These are phyloP conservation scores for Gloeostereum incarnatum DNA, from an alignment of 768 basidiomycete genomes.

Conservation along the genomic window DNA sequence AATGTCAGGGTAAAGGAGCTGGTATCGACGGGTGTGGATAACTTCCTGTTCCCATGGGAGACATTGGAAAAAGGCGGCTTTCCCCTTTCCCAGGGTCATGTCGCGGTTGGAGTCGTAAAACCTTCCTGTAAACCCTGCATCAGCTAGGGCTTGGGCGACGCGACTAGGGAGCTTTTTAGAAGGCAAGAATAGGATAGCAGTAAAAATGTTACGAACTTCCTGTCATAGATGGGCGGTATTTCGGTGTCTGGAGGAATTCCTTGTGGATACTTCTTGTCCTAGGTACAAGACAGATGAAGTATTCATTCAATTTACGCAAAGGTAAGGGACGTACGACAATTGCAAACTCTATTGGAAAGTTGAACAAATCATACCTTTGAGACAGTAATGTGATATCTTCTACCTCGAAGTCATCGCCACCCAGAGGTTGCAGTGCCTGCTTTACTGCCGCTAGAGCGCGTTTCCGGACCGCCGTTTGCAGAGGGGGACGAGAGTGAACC, in stretches of 20 bases:
- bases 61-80: too few species aligned
- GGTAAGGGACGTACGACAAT: conserved; percentile 8
- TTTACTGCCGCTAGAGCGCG: background rate
- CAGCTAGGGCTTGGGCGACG: conserved; percentile 4
- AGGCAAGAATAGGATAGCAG: background rate
- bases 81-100: background rate
- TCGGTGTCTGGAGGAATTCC: background rate
- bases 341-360: conserved; percentile 8
- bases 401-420: background rate
- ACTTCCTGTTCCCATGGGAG: too few species aligned
- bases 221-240: background rate
- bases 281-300: too few species aligned
- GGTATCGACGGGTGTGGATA: background rate
- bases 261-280: background rate
- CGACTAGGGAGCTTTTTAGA: conserved; percentile 2
- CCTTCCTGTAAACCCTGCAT: background rate
- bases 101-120: background rate
- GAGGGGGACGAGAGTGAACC: background rate
- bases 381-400: background rate
- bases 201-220: background rate
- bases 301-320: too few species aligned
- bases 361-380: background rate
- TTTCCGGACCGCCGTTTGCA: background rate
- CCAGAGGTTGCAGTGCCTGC: background rate
- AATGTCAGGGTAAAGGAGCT: background rate